Evolutionary conservation across 768 basidiomycete genomes (phyloP).

Genomic region (Collybia sordida): DNA sequence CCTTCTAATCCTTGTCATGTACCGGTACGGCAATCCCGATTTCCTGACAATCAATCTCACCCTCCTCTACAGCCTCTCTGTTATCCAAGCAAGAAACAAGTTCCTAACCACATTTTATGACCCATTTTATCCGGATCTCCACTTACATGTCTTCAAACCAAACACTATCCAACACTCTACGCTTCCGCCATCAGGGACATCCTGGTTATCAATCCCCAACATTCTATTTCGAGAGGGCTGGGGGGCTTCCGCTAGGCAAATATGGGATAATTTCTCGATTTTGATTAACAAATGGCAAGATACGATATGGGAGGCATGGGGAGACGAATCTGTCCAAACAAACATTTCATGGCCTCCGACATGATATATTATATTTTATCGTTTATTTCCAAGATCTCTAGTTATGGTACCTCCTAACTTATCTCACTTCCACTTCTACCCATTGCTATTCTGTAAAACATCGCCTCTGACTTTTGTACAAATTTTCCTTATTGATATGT

Average conservation of each 20-base stretch:
- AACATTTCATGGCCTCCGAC: conserved; percentile 39
- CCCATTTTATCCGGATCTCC: conserved; percentile 72
- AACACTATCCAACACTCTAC: conserved; percentile 36
- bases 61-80: conserved; percentile 38
- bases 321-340: conserved; percentile 25
- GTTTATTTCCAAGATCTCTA: background rate
- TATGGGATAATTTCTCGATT: conserved; percentile 35
- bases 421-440: background rate
- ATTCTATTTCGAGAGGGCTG: conserved; percentile 41
- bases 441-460: background rate
- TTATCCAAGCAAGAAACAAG: conserved; percentile 46
- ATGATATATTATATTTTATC: conserved; percentile 11
- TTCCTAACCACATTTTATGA: conserved; percentile 80
- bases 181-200: conserved; percentile 26
- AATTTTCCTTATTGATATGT: too few relatives aligned
- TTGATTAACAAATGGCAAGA: conserved; percentile 33
- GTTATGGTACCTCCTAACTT: background rate
- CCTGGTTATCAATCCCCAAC: conserved; percentile 32
- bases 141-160: conserved; percentile 48
- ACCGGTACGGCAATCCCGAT: conserved; percentile 44
- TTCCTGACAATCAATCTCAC: conserved; percentile 6
- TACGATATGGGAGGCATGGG: conserved; percentile 45
- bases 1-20: conserved; percentile 49
- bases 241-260: conserved; percentile 32
- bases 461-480: background rate